Evolutionary conservation across 2,329 filamentous ascomycete species (phyloP), one percentile per base, ranked within the genome.

Genomic region (Pestalotiopsis sp.): DNA sequence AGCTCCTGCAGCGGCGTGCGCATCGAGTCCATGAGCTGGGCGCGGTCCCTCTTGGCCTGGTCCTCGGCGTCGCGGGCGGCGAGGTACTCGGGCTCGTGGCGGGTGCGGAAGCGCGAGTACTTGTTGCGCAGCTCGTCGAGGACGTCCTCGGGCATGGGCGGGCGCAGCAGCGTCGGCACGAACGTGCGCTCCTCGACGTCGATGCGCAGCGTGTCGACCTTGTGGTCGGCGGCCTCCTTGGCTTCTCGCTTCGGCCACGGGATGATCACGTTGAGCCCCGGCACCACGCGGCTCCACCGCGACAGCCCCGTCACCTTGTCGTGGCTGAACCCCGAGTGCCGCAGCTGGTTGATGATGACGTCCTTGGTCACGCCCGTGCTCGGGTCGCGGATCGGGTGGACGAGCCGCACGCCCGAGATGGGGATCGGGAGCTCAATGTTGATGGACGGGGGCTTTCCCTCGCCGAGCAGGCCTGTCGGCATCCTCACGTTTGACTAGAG

Each of bases 61-160:
- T 88, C 90, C 77, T 91, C 86, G 68, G 83, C 81, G 78, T 88
- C 83, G 83, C 90, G 91, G 80, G 84, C 81, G 71, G 83, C 83
- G 65, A 94, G 79, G 77, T 91, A 97, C 78, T 91, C 91, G 59
- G 87, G 82, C 70, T 94, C 92, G 81, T 97, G 93, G 61, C 93
- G 86, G 65, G 90, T 94, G 75, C 94, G 86, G 88, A 94, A 96
- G 74, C 87, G 89, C 73, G 91, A 92, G 85, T 91, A 97, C 77
- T 90, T 91, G 83, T 92, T 91, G 76, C 94, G 87, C 76, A 98
- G 84, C 84, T 98, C 95, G 78, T 97, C 90, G 71, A 97, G 86
- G 48, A 98, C 87, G n/a, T 80, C 82, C 38, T 84, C 81, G 4
- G 95, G 94, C 86, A 97, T 93, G 14, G 95, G 95, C 30, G 92